Percentiles rank a stretch among this genome's conserved stretches.
These are phyloP conservation scores for Helotiales sp. DNA, from an alignment of 2,329 filamentous ascomycete species.

Conservation along the genomic window DNA sequence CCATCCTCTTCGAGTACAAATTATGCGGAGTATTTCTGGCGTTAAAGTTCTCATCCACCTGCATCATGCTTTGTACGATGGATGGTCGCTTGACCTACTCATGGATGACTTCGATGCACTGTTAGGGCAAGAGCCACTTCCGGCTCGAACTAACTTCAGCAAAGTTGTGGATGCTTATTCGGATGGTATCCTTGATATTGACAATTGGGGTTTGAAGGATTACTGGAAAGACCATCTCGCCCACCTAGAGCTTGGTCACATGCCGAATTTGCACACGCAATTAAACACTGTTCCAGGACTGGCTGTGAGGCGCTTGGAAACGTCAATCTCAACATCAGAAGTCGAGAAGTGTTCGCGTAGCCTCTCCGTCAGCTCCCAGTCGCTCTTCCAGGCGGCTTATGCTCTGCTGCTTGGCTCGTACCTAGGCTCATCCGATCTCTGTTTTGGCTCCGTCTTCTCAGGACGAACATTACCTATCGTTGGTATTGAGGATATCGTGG, in stretches of 20 bases:
- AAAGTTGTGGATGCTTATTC: constrained; percentile 55
- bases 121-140: constrained; percentile 13
- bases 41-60: constrained; percentile 47
- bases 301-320: constrained; percentile 29
- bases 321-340: constrained; percentile 33
- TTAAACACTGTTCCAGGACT: constrained; percentile 32
- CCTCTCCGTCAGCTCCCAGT: constrained; percentile 55
- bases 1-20: constrained; percentile 62
- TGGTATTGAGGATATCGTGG: constrained; percentile 71
- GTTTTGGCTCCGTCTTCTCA: constrained; percentile 79
- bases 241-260: constrained; percentile 50
- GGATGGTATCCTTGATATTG: constrained; percentile 24
- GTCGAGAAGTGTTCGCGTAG: constrained; percentile 27
- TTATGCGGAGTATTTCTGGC: constrained; percentile 37
- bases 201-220: constrained; percentile 46
- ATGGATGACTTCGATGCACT: constrained; percentile 63
- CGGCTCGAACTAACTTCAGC: constrained; percentile 57
- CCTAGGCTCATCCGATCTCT: constrained; percentile 63
- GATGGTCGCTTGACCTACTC: constrained; percentile 85
- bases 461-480: constrained; percentile 73
- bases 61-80: constrained; percentile 87
- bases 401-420: constrained; percentile 66
- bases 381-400: constrained; percentile 74
- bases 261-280: constrained; percentile 59
- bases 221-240: constrained; percentile 73